Base-by-base conservation (phyloP, 192 early-diverging fungal genomes). In the Haplosporangium gracile region DNA sequence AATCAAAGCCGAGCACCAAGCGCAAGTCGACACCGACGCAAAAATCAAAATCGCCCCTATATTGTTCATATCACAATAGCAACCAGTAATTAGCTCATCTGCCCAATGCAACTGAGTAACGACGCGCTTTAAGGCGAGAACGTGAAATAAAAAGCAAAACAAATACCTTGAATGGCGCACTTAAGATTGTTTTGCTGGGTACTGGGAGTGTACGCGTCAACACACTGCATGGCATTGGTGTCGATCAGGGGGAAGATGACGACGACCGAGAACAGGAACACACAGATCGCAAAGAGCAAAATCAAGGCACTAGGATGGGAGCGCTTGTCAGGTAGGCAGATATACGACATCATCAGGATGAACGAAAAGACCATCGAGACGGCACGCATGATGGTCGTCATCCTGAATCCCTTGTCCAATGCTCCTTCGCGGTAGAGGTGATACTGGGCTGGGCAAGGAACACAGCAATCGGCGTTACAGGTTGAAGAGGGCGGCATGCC, bases 271-370 rank as follows among this genome's bases (percentile, higher is more conserved):
- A 90, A 91, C 16, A 92, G 60, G 82, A 92, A 92, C 1, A 91
- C 83, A 0, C 84, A 85, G 42, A 90, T 73, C 2, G 87, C 79
- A 45, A 90, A 82, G 42, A 88, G 82, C 34, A 92, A 74, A 63
- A 92, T 92, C 47, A 92, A 65, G 29, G 89, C 78, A n/a, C 85
- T 89, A 22, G 91, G 91, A 75, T 92, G 89, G 42, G 82, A 83
- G 71, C 88, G 72, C 74, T 91, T 90, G 76, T 89, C 89, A 13
- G 92, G 92, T 36, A 92, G 72, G 36, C 83, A 80, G 26, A 90
- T 22, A 53, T 91, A 92, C 13, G 86, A 88, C 36, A 91, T 20
- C 34, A 92, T 68, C 60, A 92, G 72, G 36, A 92, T 76, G 34
- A 89, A 88, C 18, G 88, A 77, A 6, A 79, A 57, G 24, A 88